These are phyloP conservation scores for Fusarium sp. DNA, from an alignment of 2,329 filamentous ascomycete genomes.

Conservation along the genomic window DNA sequence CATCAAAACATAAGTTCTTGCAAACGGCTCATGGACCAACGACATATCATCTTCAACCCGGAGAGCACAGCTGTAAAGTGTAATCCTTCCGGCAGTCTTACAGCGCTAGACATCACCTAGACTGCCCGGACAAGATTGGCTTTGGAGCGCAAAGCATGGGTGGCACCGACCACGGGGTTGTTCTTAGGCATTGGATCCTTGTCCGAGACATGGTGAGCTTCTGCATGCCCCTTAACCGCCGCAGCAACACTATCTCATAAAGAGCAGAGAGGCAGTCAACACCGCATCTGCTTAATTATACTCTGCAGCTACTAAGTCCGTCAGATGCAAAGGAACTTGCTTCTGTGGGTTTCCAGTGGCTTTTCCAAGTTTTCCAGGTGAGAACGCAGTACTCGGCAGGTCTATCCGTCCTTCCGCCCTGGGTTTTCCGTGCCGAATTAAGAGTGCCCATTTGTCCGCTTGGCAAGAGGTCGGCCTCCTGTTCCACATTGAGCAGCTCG, in stretches of 20 bases:
- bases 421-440: background rate
- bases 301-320: constrained; percentile 33
- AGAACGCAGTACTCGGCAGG: constrained; percentile 11
- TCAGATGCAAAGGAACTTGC: constrained; percentile 5
- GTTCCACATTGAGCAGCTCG: constrained; percentile 21
- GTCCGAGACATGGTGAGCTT: constrained; percentile 42
- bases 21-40: constrained; percentile 5
- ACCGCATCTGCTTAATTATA: constrained; percentile 41
- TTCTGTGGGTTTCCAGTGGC: constrained; percentile 10
- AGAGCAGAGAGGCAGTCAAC: constrained; percentile 24
- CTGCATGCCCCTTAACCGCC: constrained; percentile 47
- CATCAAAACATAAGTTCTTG: background rate
- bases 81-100: constrained; percentile 38
- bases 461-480: background rate
- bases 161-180: constrained; percentile 46
- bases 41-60: background rate
- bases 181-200: constrained; percentile 37
- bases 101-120: constrained; percentile 32
- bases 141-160: constrained; percentile 34
- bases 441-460: constrained; percentile 6
- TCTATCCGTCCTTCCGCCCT: constrained; percentile 9
- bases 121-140: constrained; percentile 16
- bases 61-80: constrained; percentile 9
- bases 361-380: background rate
- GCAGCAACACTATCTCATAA: constrained; percentile 38